Evolutionary conservation across 257 asterid genomes (phyloP), one percentile per base, ranked within the genome.

Genomic region (Rhazya stricta): DNA sequence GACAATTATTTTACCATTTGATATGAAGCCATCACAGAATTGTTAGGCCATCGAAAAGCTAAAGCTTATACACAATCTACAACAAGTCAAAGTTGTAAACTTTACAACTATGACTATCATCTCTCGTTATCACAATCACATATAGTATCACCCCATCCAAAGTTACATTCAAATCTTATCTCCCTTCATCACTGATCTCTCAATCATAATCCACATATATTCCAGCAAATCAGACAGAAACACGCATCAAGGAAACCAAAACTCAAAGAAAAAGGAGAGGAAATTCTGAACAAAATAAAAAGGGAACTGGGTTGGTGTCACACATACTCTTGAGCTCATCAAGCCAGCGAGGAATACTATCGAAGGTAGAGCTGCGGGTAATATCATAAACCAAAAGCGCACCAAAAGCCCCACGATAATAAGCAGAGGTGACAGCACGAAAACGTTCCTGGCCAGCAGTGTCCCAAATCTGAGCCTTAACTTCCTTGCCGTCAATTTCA

Each of bases 391-490:
- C 94, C 74, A 89, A 82, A 39, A 89, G 89, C 1, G 92, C 94
- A 76, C 92, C 94, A 58, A 89, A 86, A 54, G 96, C 91, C 32
- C 96, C 96, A 42, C 96, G 89, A 79, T 88, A 90, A 74, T 90
- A 90, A 79, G 96, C 96, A 79, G 96, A 90, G 36, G 96, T 89
- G 79, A 89, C 95, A 73, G 95, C 95, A 54, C 95, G 87, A 81
- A 89, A 89, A 3, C 92, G 82, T 84, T 89, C 94, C 48, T 89
- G 94, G 7, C 94, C 92, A 74, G 94, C 94, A 73, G 95, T 88
- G 78, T 89, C 95, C 95, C 95, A 89, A 85, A 89, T 89, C 92
- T 87, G 95, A 76, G 95, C 95, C 85, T 89, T 89, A 9, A 89
- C 88, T 79, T 89, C 95, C 61, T 89, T 89, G 6, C 95, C 95